phyloP scores from a whole-genome alignment of 2,329 filamentous ascomycete species.

The Alternaria infectoria region DNA sequence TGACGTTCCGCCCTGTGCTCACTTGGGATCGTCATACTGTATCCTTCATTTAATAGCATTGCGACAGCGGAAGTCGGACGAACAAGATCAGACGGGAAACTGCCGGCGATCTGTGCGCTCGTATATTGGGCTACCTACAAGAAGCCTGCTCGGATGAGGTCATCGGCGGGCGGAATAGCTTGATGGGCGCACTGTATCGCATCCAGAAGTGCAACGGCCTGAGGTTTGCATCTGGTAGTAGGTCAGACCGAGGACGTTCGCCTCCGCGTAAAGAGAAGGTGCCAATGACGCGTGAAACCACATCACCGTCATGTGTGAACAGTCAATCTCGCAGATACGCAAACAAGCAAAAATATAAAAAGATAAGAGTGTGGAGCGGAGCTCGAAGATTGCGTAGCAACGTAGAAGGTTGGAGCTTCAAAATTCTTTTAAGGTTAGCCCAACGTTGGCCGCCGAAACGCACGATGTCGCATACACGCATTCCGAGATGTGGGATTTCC shows the following conservation, averaged over 20 bases:
- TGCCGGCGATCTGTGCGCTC: slow-evolving; percentile 16
- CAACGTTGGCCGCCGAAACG: background rate
- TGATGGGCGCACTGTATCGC: background rate
- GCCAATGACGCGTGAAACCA: background rate
- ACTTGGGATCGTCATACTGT: slow-evolving; percentile 5
- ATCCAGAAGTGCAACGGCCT: background rate
- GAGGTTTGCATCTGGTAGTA: background rate
- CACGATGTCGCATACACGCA: background rate
- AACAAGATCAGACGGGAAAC: slow-evolving; percentile 14
- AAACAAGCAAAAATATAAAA: background rate
- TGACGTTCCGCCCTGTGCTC: slow-evolving; percentile 2
- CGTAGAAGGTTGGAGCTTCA: background rate
- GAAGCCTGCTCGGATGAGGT: background rate
- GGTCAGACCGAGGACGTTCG: background rate
- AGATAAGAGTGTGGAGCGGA: background rate
- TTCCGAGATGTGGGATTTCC: background rate
- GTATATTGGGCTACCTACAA: background rate
- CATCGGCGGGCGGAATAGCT: background rate
- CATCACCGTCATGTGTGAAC: background rate
- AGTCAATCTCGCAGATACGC: background rate
- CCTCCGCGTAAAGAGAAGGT: background rate
- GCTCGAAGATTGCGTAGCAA: background rate
- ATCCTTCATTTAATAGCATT: slow-evolving; percentile 16
- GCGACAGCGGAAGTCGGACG: slow-evolving; percentile 1
- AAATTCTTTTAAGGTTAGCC: background rate